A percentile compares a stretch with the other conserved stretches of the same genome.
Evolutionary conservation across 2,329 filamentous ascomycete genomes (phyloP).

Genomic region (Colletotrichum shisoi): DNA sequence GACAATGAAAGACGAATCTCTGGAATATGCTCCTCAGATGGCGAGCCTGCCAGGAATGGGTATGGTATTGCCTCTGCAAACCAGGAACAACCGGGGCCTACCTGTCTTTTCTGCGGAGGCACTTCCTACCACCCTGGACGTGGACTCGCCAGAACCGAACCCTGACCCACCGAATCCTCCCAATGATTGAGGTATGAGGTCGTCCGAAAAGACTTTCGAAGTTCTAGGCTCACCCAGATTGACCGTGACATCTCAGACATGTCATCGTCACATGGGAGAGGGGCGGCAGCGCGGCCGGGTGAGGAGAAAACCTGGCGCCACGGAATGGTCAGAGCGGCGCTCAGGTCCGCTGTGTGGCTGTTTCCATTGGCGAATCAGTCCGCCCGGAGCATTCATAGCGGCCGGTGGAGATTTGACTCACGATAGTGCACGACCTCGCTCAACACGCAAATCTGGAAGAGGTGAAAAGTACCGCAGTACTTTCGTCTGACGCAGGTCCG

Average conservation of each 20-base stretch:
- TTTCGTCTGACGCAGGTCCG: not conserved
- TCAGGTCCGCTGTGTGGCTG: slow-evolving; percentile 12
- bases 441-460: too few relatives aligned
- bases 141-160: not conserved
- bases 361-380: slow-evolving; percentile 31
- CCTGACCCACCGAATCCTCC: not conserved
- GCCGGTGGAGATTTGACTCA: slow-evolving; percentile 12
- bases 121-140: not conserved
- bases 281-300: slow-evolving; percentile 18
- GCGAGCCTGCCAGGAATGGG: too few relatives aligned
- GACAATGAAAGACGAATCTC: too few relatives aligned
- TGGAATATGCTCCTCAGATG: too few relatives aligned
- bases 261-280: slow-evolving; percentile 36
- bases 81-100: not conserved
- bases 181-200: slow-evolving; percentile 16
- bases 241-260: slow-evolving; percentile 15
- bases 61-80: too few relatives aligned
- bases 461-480: slow-evolving; percentile 8
- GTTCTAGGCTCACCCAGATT: slow-evolving; percentile 24
- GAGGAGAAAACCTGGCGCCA: slow-evolving; percentile 26
- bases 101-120: not conserved
- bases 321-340: slow-evolving; percentile 24
- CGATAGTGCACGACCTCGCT: slow-evolving; percentile 19
- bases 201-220: not conserved
- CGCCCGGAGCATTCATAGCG: slow-evolving; percentile 35